Evolutionary conservation across 2,329 filamentous ascomycete genomes (phyloP), one percentile per base, ranked within the genome.

Genomic region (Diaporthe humulicola): DNA sequence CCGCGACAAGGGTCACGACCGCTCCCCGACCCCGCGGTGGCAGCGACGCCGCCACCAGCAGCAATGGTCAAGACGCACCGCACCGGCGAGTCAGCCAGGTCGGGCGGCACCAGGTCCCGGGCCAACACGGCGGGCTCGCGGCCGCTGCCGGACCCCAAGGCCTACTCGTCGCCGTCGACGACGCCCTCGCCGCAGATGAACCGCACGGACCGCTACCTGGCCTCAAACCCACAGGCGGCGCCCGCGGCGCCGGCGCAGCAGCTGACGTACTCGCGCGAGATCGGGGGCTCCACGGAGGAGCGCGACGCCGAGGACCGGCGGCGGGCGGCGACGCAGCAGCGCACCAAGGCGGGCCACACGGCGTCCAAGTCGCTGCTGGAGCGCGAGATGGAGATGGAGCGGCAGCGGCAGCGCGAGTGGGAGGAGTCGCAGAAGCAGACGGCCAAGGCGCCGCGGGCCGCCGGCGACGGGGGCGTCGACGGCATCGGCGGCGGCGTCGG

Each of bases 351-450:
- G 1, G 89, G 86, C 38, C 91, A 90, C 0, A 91, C 89, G 89
- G 91, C 91, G 1, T 88, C 88, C 77, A 94, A 93, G 85, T 93
- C 92, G 0, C 87, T 95, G 14, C 88, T 95, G 1, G 94, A 95
- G 84, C 90, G 93, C 38, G 94, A 96, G 83, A 95, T 95, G 93
- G 93, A 96, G 82, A 87, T 93, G 81, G 94, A 96, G 83, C 88
- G 94, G 12, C 90, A 95, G 84, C 87, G 93, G 19, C 94, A 96
- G 84, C 89, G 88, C 73, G 94, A 96, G 81, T 96, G 94, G 94
- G 94, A 97, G 82, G 91, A 94, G 76, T 87, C 91, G 1, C 94
- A 96, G 83, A 87, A 91, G 79, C 90, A 90, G 77, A 90, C 91
- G 25, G 89, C 90, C 30, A 88, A 88, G 73, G 88, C 90, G 0